phyloP scores from a whole-genome alignment of 1,284 basidiomycete species.

The Volvariella surrecta region DNA sequence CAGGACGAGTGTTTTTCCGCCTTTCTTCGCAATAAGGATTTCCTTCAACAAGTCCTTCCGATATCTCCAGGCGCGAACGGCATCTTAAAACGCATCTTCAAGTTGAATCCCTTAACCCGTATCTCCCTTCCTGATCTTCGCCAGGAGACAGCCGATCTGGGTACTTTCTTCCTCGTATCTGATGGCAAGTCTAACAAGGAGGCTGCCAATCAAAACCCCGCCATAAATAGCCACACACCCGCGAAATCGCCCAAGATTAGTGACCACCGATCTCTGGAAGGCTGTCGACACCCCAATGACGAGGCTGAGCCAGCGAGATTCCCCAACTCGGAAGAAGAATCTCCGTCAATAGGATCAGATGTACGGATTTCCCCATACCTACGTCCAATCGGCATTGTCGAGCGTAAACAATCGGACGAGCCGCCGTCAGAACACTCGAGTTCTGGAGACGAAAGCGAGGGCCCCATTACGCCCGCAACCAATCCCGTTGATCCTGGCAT shows the following conservation, averaged over 20 bases:
- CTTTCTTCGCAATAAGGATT: slow-evolving; percentile 59
- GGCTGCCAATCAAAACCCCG: no score
- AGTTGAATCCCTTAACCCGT: slow-evolving; percentile 41
- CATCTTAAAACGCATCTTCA: slow-evolving; percentile 53
- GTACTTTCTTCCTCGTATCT: slow-evolving; percentile 60
- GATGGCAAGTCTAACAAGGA: slow-evolving; percentile 26
- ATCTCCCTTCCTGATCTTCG: slow-evolving; percentile 59
- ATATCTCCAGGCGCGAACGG: slow-evolving; percentile 52
- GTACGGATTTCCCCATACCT: slow-evolving; percentile 21
- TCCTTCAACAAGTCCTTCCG: slow-evolving; percentile 64
- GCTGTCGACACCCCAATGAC: slow-evolving; percentile 7
- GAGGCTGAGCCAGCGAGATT: background rate
- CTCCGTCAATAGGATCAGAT: slow-evolving; percentile 26
- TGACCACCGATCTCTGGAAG: slow-evolving; percentile 4
- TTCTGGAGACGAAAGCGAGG: slow-evolving; percentile 28
- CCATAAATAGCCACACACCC: background rate
- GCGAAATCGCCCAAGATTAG: slow-evolving; percentile 7
- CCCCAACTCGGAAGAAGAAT: slow-evolving; percentile 11
- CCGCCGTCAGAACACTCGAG: slow-evolving; percentile 16
- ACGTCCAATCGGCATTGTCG: background rate
- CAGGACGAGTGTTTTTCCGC: slow-evolving; percentile 69
- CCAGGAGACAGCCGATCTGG: slow-evolving; percentile 43
- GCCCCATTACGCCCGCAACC: slow-evolving; percentile 39
- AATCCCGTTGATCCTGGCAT: slow-evolving; percentile 28
- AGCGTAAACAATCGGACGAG: background rate